Evolutionary conservation across 176 grass and related monocot genomes (phyloP).

Genomic region (Bothriochloa decipiens): DNA sequence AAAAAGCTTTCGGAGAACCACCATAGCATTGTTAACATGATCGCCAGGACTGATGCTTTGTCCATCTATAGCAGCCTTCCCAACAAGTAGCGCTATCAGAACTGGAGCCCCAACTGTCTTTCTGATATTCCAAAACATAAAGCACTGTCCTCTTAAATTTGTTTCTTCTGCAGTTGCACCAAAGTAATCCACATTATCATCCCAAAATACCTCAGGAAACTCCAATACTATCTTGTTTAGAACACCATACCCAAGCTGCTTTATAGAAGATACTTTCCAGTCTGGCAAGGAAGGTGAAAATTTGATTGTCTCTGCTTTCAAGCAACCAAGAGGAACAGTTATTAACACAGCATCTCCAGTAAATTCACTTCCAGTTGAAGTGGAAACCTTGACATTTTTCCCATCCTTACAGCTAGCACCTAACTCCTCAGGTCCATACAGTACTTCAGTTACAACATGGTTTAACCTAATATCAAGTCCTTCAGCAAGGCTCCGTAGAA

Average conservation of each 20-base stretch:
- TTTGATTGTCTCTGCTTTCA: conserved; percentile 85
- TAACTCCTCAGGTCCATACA: conserved; percentile 52
- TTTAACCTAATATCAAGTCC: conserved; percentile 91
- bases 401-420: conserved; percentile 30
- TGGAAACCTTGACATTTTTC: conserved; percentile 73
- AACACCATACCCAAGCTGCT: conserved; percentile 88
- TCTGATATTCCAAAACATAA: conserved; percentile 99
- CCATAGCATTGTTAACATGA: conserved; percentile 87
- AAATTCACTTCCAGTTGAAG: conserved; percentile 79
- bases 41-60: conserved; percentile 62
- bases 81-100: conserved; percentile 88
- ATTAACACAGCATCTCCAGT: conserved; percentile 86
- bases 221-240: conserved; percentile 96
- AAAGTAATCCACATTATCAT: conserved; percentile 98
- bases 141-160: conserved; percentile 83
- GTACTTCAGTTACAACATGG: conserved; percentile 73
- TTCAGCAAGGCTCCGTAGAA: conserved; percentile 74
- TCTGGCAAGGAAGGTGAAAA: conserved; percentile 91
- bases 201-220: conserved; percentile 93
- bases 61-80: conserved; percentile 91
- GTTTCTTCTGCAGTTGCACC: conserved; percentile 95
- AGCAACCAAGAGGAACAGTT: conserved; percentile 94
- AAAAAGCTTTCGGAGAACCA: conserved; percentile 91
- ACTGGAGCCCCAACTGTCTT: conserved; percentile 89
- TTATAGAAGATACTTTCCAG: conserved; percentile 88